Conservation (phyloP, 345 rosid genomes). For the Excoecaria agallocha region DNA sequence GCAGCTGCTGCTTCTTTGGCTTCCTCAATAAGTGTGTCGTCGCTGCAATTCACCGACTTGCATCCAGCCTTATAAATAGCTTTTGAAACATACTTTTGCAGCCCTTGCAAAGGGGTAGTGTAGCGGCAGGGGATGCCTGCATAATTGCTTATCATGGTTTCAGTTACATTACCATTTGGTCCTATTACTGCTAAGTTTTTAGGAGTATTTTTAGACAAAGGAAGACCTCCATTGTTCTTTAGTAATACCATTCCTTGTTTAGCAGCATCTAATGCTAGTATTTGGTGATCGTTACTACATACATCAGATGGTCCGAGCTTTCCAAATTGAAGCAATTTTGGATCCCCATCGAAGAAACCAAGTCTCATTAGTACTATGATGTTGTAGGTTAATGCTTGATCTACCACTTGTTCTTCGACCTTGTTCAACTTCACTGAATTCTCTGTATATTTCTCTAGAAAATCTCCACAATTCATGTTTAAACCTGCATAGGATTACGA, state of each 20-base stretch:
- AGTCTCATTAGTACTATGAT: conserved; percentile 47
- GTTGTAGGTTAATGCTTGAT: conserved; percentile 42
- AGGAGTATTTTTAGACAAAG: conserved; percentile 29
- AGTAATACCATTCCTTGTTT: conserved; percentile 50
- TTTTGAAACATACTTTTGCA: conserved; percentile 29
- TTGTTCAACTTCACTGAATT: conserved; percentile 33
- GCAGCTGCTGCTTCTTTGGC: conserved; percentile 29
- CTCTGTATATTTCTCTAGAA: conserved; percentile 37
- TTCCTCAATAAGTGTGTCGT: conserved; percentile 11
- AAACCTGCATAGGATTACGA: conserved; percentile 30
- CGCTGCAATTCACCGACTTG: conserved; percentile 27
- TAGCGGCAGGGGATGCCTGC: conserved; percentile 47
- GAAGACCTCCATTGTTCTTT: conserved; percentile 42
- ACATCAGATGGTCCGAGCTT: conserved; percentile 49
- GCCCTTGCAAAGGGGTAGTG: conserved; percentile 49
- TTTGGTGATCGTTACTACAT: conserved; percentile 37
- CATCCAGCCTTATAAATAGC: conserved; percentile 36
- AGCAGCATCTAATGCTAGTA: conserved; percentile 46
- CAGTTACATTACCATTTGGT: conserved; percentile 49
- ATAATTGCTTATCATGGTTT: conserved; percentile 46
- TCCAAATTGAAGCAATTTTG: conserved; percentile 34
- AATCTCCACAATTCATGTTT: conserved; percentile 50
- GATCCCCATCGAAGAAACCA: conserved; percentile 56
- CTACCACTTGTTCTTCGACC: conserved; percentile 41
- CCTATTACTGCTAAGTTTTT: conserved; percentile 39